Evolutionary conservation across 257 asterid species (phyloP), one percentile per base, ranked within the genome.

Genomic region (Plectranthus barbatus): DNA sequence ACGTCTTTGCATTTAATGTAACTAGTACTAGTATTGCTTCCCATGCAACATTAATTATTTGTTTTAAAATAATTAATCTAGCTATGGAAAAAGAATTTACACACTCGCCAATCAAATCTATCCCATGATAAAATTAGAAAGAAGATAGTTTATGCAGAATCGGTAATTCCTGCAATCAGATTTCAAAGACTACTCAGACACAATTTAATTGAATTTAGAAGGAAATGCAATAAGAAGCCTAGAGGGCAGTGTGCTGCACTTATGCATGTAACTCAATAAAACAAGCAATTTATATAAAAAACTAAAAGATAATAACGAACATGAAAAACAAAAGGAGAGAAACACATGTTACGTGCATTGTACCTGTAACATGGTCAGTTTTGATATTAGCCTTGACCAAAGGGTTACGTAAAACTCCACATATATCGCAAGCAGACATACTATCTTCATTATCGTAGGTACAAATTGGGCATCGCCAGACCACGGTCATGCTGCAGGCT

Each of bases 381-480:
- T 59, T 65, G 66, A 63, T 62, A 63, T 71, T 73, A 67, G 68
- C 53, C 76, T 87, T 90, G 60, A 87, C 90, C 85, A 90, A 85
- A 49, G 96, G 97, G 77, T 85, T 81, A 41, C 95, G 86, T 51
- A 93, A 79, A 63, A 90, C 97, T 53, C 99, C 99, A 72, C 97
- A 93, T 73, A 93, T 93, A 65, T 93, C 97, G 73, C 99, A 93
- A 42, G 87, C 83, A 54, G 84, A 72, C 91, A 85, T 66, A 40
- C 71, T 63, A 39, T 85, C 89, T 73, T 83, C 95, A 78, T 93
- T 93, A 74, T 90, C 95, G 77, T 79, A 93, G 46, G 99, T 85
- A 72, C 99, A 93, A 62, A 93, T 78, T 61, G 95, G 90, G 83
- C 99, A 93, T 70, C 79, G 69, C 99, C 99, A 93, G 67, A 87